Evolutionary conservation across 1,284 basidiomycete species (phyloP).

Genomic region (Fomitopsis betulina): DNA sequence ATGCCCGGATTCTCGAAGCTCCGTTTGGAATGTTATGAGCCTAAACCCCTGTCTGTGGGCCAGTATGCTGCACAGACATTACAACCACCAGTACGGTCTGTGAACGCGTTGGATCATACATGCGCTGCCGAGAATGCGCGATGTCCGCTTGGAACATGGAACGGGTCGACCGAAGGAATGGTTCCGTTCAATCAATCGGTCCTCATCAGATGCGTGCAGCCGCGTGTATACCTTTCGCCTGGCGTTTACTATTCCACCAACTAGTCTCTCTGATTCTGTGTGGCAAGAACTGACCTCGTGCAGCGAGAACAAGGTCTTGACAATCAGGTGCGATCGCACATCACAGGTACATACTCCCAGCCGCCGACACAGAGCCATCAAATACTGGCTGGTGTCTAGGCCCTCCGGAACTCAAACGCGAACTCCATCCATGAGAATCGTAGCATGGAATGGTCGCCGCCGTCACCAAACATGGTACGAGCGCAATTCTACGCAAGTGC

Average conservation of each 20-base stretch:
- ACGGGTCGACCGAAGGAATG: background rate
- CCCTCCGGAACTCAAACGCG: background rate
- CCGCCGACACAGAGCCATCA: background rate
- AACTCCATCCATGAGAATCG: background rate
- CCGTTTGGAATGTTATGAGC: no score
- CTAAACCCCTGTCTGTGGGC: no score
- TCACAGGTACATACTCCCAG: background rate
- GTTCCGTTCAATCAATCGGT: background rate
- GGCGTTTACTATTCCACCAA: background rate
- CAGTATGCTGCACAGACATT: no score
- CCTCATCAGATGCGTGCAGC: background rate
- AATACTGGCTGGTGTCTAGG: background rate
- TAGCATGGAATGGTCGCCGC: background rate
- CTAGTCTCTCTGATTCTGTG: background rate
- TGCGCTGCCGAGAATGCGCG: no score
- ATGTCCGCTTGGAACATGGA: no score
- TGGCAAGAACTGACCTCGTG: background rate
- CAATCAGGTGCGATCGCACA: background rate
- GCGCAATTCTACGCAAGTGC: background rate
- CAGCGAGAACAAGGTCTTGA: no score
- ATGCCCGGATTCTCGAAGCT: no score
- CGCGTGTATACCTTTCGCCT: background rate
- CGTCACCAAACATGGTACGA: no score
- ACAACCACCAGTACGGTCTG: no score
- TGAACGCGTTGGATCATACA: no score